These are phyloP conservation scores for Adiantum capillusveneris DNA, from an alignment of 75 land plant genomes.

Conservation along the genomic window DNA sequence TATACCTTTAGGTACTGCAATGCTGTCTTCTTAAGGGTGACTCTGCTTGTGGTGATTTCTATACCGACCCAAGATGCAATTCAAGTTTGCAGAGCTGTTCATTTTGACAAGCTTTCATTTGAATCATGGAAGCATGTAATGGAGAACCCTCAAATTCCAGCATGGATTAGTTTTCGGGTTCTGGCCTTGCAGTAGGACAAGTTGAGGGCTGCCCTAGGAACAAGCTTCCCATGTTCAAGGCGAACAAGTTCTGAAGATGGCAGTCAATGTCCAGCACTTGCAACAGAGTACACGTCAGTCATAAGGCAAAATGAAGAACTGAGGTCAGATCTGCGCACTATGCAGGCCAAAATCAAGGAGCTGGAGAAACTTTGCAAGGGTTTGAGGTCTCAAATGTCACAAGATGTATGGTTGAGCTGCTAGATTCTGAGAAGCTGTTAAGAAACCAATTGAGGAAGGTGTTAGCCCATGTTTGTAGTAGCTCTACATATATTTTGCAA, in stretches of 20 bases:
- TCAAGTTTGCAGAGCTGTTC: conserved; percentile 46
- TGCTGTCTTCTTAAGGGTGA: background rate
- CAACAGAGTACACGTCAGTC: conserved; percentile 14
- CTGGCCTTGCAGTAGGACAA: conserved; percentile 50
- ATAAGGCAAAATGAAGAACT: conserved; percentile 44
- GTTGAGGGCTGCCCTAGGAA: conserved; percentile 32
- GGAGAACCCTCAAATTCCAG: conserved; percentile 57
- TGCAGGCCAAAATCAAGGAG: conserved; percentile 60
- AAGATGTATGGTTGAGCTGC: conserved; percentile 33
- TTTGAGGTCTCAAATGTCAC: conserved; percentile 57
- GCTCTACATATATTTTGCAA: too few species aligned
- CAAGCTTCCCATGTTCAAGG: background rate
- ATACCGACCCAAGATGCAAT: conserved; percentile 57
- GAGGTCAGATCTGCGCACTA: too few species aligned
- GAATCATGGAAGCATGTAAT: conserved; percentile 57
- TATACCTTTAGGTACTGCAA: conserved; percentile 73
- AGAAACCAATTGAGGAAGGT: too few species aligned
- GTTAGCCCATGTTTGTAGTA: too few species aligned
- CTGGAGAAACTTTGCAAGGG: conserved; percentile 61
- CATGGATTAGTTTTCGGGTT: conserved; percentile 48
- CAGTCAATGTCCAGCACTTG: background rate
- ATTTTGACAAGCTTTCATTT: conserved; percentile 60
- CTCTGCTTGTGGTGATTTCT: background rate
- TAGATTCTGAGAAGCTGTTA: too few species aligned
- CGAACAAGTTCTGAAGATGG: background rate